Conservation (phyloP, 345 rosid genomes). For the Syzygium aqueum region DNA sequence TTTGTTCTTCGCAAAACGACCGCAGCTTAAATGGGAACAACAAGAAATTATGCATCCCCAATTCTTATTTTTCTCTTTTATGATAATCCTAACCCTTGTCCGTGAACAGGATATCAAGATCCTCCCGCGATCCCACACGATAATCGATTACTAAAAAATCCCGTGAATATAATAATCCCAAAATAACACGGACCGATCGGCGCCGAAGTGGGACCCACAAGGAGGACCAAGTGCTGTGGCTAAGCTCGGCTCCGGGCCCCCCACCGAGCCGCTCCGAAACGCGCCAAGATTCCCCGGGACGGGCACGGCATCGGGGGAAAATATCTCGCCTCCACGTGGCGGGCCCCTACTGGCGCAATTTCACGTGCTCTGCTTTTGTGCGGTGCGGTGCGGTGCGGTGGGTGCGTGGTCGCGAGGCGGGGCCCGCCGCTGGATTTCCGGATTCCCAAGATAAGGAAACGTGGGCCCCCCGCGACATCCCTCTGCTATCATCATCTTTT, state of each 20-base stretch:
- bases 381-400: background rate
- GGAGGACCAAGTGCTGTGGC: background rate
- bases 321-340: background rate
- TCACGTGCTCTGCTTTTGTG: background rate
- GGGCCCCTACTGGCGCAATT: background rate
- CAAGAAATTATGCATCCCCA: background rate
- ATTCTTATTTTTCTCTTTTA: background rate
- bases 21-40: background rate
- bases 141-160: too few species aligned
- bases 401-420: background rate
- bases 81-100: background rate
- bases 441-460: background rate
- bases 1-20: rapidly evolving
- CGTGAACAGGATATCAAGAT: too few species aligned
- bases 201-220: background rate
- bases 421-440: background rate
- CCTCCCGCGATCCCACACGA: too few species aligned
- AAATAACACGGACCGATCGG: too few species aligned
- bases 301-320: background rate
- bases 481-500: too few species aligned
- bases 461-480: too few species aligned
- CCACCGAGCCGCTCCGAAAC: background rate
- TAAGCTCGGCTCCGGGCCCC: background rate
- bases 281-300: too few species aligned
- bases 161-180: too few species aligned